These are phyloP conservation scores for Hanseniaspora lachancei DNA, from an alignment of 805 yeast species.

Conservation along the genomic window DNA sequence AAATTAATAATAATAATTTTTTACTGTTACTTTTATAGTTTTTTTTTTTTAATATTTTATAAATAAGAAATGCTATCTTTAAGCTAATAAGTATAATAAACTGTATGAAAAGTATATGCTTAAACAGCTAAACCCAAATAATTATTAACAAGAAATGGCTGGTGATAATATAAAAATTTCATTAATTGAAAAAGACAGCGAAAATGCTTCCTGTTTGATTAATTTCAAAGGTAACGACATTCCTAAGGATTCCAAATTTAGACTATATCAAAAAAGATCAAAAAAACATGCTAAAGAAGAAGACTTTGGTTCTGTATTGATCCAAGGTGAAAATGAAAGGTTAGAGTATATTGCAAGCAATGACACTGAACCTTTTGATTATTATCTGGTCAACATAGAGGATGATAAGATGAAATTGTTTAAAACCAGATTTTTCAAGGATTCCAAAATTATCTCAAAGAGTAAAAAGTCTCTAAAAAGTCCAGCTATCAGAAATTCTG, in stretches of 20 bases:
- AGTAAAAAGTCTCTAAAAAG: constrained; percentile 44
- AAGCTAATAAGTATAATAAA: background rate
- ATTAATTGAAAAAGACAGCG: constrained; percentile 5
- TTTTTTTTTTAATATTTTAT: too few species aligned
- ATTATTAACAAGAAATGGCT: background rate
- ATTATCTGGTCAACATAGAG: constrained; percentile 69
- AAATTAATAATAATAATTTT: too few species aligned
- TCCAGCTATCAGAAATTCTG: constrained; percentile 46
- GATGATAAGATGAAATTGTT: constrained; percentile 54
- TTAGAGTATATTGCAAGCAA: constrained; percentile 47
- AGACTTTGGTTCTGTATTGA: constrained; percentile 29
- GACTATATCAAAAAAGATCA: constrained; percentile 39
- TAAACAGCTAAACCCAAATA: background rate
- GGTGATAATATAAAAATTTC: constrained; percentile 1
- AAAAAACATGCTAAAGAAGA: constrained; percentile 19
- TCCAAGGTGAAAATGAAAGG: constrained; percentile 69
- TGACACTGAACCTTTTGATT: constrained; percentile 29
- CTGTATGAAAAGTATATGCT: too few species aligned
- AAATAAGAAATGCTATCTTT: background rate
- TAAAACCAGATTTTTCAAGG: constrained; percentile 45
- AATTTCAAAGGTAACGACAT: constrained; percentile 54
- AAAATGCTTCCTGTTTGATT: constrained; percentile 9
- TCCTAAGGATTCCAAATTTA: constrained; percentile 46
- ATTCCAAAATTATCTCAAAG: constrained; percentile 50
- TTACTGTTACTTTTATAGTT: too few species aligned